These are phyloP conservation scores for Anthostomella pinea DNA, from an alignment of 2,329 filamentous ascomycete species.

Conservation along the genomic window DNA sequence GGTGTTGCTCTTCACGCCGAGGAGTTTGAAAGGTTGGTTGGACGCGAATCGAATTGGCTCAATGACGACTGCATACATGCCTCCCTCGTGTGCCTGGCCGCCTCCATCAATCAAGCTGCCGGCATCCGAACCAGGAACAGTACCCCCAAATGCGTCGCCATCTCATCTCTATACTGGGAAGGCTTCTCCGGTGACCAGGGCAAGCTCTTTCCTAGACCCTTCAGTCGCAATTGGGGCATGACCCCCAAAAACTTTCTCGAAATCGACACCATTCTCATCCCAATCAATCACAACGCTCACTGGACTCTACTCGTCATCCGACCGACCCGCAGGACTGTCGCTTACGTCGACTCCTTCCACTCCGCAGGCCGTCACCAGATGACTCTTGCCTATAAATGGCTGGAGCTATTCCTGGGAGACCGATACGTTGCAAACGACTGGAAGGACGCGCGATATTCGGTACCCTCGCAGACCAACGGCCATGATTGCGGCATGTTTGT, in stretches of 20 bases:
- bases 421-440: slow-evolving; percentile 58
- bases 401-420: slow-evolving; percentile 53
- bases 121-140: slow-evolving; percentile 47
- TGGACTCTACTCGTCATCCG: slow-evolving; percentile 72
- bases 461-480: slow-evolving; percentile 60
- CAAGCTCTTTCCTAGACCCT: slow-evolving; percentile 34
- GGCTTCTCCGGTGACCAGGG: slow-evolving; percentile 54
- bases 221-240: slow-evolving; percentile 48
- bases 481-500: slow-evolving; percentile 78
- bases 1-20: slow-evolving; percentile 50
- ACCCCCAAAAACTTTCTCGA: slow-evolving; percentile 59
- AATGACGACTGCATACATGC: slow-evolving; percentile 76
- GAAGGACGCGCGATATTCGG: slow-evolving; percentile 49
- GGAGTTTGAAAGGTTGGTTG: slow-evolving; percentile 63
- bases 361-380: slow-evolving; percentile 40
- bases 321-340: slow-evolving; percentile 56
- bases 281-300: slow-evolving; percentile 62
- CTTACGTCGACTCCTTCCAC: slow-evolving; percentile 68
- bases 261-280: slow-evolving; percentile 67
- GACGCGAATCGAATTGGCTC: slow-evolving; percentile 60
- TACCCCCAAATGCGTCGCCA: slow-evolving; percentile 59
- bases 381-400: slow-evolving; percentile 48
- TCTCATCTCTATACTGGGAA: slow-evolving; percentile 66
- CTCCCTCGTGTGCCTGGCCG: slow-evolving; percentile 59
- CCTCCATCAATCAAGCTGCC: slow-evolving; percentile 54